These are phyloP conservation scores for Hamamelis virginiana DNA, from an alignment of 164 flowering plant species.

Conservation along the genomic window DNA sequence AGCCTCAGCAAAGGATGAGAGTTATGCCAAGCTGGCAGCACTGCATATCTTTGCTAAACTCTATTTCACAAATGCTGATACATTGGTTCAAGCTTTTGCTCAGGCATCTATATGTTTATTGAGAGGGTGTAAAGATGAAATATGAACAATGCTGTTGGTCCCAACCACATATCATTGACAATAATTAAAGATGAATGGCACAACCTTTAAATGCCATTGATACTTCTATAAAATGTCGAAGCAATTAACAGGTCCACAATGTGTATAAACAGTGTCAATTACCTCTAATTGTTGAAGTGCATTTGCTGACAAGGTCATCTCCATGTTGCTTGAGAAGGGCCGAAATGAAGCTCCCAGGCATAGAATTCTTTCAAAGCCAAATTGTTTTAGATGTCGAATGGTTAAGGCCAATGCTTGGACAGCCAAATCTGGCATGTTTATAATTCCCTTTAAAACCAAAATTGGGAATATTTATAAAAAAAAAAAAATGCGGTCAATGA, in stretches of 20 bases:
- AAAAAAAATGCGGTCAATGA: background rate
- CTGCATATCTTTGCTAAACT: too few relatives aligned
- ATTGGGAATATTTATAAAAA: constrained; percentile 6
- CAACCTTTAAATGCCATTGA: background rate
- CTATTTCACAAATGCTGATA: background rate
- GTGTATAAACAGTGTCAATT: background rate
- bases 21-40: too few relatives aligned
- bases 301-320: constrained; percentile 90
- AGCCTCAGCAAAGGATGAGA: too few relatives aligned
- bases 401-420: constrained; percentile 86
- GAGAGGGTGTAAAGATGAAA: background rate
- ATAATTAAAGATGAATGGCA: background rate
- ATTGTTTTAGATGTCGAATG: constrained; percentile 73
- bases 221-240: background rate
- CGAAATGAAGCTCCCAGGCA: constrained; percentile 67
- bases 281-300: constrained; percentile 93
- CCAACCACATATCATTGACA: background rate
- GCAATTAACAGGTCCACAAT: background rate
- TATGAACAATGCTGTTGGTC: background rate
- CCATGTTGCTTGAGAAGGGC: constrained; percentile 60
- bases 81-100: background rate
- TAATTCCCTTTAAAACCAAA: constrained; percentile 51
- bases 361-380: constrained; percentile 80
- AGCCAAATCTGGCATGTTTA: constrained; percentile 75
- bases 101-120: background rate